phyloP scores from a whole-genome alignment of 2,329 filamentous ascomycete genomes.

The Calonectria henricotiae region DNA sequence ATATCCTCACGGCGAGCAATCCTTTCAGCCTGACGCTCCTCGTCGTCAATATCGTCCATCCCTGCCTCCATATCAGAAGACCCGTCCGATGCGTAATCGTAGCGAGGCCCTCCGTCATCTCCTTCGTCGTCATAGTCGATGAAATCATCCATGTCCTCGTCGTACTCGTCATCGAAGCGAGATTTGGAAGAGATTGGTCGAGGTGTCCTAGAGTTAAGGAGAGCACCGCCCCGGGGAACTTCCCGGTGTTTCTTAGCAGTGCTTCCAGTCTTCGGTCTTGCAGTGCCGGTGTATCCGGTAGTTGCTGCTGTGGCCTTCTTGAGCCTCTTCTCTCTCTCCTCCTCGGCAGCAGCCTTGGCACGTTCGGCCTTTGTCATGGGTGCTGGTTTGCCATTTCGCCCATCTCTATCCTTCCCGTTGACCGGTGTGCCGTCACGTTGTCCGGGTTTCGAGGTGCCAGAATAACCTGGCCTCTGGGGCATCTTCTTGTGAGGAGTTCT shows the following conservation, averaged over 20 bases:
- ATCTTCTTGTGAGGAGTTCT: conserved; percentile 48
- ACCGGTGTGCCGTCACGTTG: conserved; percentile 49
- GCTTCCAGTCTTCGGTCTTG: conserved; percentile 69
- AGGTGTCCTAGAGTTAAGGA: conserved; percentile 57
- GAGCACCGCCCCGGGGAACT: conserved; percentile 60
- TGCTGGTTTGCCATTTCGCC: conserved; percentile 44
- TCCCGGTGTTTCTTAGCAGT: conserved; percentile 54
- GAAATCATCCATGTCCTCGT: conserved; percentile 75
- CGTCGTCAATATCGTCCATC: conserved; percentile 80
- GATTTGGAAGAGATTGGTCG: conserved; percentile 56
- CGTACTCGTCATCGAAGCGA: conserved; percentile 73
- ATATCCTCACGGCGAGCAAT: conserved; percentile 79
- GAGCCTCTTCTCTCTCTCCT: conserved; percentile 69
- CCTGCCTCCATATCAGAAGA: conserved; percentile 88
- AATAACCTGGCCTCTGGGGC: conserved; percentile 50
- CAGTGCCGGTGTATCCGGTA: conserved; percentile 77
- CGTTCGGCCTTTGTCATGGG: conserved; percentile 41
- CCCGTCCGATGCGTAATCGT: conserved; percentile 75
- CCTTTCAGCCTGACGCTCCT: conserved; percentile 76
- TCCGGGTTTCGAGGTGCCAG: conserved; percentile 55
- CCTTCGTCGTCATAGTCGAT: conserved; percentile 76
- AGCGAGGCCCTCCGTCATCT: conserved; percentile 61
- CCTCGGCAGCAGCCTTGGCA: conserved; percentile 49
- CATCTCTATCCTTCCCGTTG: conserved; percentile 48
- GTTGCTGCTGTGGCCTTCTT: conserved; percentile 76